phyloP scores from a whole-genome alignment of 179 eudicot species.

The Pouteria campechiana region DNA sequence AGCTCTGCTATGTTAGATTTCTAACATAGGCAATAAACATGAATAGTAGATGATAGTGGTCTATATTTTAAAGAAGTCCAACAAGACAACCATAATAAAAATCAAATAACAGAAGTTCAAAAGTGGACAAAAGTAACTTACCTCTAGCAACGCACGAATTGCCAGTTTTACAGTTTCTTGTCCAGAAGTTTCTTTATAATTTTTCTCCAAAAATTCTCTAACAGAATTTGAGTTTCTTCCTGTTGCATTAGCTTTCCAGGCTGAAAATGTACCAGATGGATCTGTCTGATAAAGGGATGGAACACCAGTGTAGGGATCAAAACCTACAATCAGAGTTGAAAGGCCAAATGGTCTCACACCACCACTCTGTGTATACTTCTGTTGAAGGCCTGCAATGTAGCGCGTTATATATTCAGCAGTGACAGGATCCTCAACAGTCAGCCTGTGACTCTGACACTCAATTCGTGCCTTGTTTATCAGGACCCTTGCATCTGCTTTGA shows the following conservation, averaged over 20 bases:
- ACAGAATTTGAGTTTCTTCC: slow-evolving; percentile 95
- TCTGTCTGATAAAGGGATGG: slow-evolving; percentile 96
- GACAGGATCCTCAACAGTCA: slow-evolving; percentile 92
- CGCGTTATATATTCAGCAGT: slow-evolving; percentile 97
- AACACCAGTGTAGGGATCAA: slow-evolving; percentile 71
- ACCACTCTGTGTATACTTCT: slow-evolving; percentile 98
- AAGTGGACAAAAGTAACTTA: slow-evolving; percentile 18
- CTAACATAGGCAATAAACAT: too few relatives aligned
- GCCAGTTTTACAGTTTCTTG: slow-evolving; percentile 90
- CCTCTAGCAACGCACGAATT: slow-evolving; percentile 91
- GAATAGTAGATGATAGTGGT: too few relatives aligned
- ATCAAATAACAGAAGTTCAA: neutral
- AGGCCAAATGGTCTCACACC: slow-evolving; percentile 99
- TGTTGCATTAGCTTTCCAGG: slow-evolving; percentile 99
- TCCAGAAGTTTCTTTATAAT: slow-evolving; percentile 92
- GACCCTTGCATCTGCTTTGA: slow-evolving; percentile 98
- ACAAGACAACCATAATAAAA: too few relatives aligned
- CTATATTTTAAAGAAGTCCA: too few relatives aligned
- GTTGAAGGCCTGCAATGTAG: slow-evolving; percentile 97
- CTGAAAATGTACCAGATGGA: slow-evolving; percentile 99
- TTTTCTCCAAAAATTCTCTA: slow-evolving; percentile 88
- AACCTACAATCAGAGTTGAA: slow-evolving; percentile 95
- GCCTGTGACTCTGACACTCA: slow-evolving; percentile 94
- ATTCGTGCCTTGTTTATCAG: slow-evolving; percentile 89
- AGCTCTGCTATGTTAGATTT: too few relatives aligned